Evolutionary conservation across 495 filamentous ascomycete genomes (phyloP).

Genomic region (Penicillium coffeae): DNA sequence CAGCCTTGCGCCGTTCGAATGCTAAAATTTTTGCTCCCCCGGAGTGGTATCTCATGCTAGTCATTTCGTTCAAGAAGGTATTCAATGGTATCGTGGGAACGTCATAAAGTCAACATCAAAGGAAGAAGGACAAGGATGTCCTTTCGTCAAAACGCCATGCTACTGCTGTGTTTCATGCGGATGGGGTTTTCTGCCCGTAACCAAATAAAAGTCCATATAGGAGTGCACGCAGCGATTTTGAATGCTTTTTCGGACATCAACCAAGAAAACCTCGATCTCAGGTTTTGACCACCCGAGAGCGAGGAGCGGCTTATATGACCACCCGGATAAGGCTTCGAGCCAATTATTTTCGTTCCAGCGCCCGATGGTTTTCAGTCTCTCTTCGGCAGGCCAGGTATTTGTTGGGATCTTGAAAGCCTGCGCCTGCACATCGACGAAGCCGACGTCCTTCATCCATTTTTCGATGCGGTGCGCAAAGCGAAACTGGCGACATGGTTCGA

Average conservation of each 20-base stretch:
- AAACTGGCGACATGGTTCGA: constrained; percentile 49
- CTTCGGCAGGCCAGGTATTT: constrained; percentile 58
- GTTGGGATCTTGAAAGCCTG: constrained; percentile 52
- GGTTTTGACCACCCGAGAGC: constrained; percentile 44
- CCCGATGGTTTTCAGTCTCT: constrained; percentile 46
- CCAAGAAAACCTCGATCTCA: constrained; percentile 56
- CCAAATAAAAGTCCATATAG: constrained; percentile 51
- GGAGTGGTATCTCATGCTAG: constrained; percentile 37
- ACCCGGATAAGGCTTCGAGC: constrained; percentile 41
- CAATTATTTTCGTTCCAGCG: constrained; percentile 40
- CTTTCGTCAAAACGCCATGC: background rate
- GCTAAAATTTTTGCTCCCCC: constrained; percentile 12
- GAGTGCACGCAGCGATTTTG: constrained; percentile 52
- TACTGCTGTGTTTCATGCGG: background rate
- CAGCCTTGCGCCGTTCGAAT: constrained; percentile 23
- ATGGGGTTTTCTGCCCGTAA: constrained; percentile 52
- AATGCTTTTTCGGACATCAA: constrained; percentile 54
- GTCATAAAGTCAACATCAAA: constrained; percentile 10
- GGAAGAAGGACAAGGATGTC: background rate
- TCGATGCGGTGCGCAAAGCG: constrained; percentile 50
- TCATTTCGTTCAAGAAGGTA: constrained; percentile 15
- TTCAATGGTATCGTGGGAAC: constrained; percentile 13
- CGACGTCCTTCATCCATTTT: constrained; percentile 54
- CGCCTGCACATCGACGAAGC: constrained; percentile 62
- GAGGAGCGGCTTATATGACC: constrained; percentile 44